phyloP scores from a whole-genome alignment of 495 filamentous ascomycete genomes.

The Lophiostoma macrostomum region DNA sequence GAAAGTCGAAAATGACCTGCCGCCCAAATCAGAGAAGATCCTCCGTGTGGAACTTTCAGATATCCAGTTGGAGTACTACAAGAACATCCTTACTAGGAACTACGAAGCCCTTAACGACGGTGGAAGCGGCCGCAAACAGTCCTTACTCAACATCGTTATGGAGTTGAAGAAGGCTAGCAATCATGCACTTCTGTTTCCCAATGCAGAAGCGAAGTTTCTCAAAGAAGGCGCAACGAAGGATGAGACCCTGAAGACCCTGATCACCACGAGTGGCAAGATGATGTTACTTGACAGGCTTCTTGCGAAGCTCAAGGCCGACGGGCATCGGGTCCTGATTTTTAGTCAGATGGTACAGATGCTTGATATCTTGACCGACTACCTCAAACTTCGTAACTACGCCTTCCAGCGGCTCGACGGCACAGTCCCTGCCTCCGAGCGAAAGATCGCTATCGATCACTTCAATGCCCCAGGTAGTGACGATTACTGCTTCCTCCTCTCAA shows the following conservation, averaged over 20 bases:
- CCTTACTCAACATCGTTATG: conserved; percentile 99
- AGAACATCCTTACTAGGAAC: conserved; percentile 95
- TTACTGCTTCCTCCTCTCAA: conserved; percentile 95
- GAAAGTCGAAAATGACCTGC: conserved; percentile 91
- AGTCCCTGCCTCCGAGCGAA: conserved; percentile 77
- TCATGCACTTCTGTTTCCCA: conserved; percentile 95
- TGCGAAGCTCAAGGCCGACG: conserved; percentile 83
- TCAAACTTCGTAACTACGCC: conserved; percentile 81
- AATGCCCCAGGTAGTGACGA: conserved; percentile 91
- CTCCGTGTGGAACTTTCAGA: conserved; percentile 95
- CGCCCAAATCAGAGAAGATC: conserved; percentile 96
- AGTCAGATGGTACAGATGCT: conserved; percentile 99
- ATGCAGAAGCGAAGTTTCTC: conserved; percentile 83
- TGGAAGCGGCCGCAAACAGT: conserved; percentile 82
- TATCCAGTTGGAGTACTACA: conserved; percentile 95
- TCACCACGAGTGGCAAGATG: conserved; percentile 98
- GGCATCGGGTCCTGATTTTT: conserved; percentile 95
- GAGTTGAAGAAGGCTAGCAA: conserved; percentile 99
- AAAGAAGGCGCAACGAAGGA: conserved; percentile 73
- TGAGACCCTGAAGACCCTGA: conserved; percentile 82
- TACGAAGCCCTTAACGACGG: conserved; percentile 92
- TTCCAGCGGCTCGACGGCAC: conserved; percentile 96
- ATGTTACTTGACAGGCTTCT: conserved; percentile 94
- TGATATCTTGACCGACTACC: conserved; percentile 90
- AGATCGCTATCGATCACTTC: conserved; percentile 94